Percentiles rank a stretch among this genome's conserved stretches.
These are phyloP conservation scores for Gentiana straminea DNA, from an alignment of 257 asterid genomes.

Conservation along the genomic window DNA sequence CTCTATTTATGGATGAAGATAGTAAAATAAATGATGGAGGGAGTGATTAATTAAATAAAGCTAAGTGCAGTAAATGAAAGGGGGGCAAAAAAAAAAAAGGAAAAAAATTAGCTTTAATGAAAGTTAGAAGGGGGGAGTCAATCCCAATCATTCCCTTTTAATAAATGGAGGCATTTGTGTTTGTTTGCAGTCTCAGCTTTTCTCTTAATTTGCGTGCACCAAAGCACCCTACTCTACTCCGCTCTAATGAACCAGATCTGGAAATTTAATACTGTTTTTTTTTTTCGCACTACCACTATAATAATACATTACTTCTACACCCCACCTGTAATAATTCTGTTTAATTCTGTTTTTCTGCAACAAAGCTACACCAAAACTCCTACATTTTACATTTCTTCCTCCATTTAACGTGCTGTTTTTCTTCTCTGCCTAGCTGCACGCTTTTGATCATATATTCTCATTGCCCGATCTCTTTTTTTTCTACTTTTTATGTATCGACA, in stretches of 20 bases:
- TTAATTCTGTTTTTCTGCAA: neutral
- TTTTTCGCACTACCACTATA: neutral
- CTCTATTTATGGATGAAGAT: too few relatives aligned
- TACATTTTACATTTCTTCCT: neutral
- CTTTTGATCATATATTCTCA: slow-evolving; percentile 12
- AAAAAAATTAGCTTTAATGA: neutral
- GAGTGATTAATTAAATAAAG: too few relatives aligned
- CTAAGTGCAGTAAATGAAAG: too few relatives aligned
- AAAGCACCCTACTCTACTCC: neutral
- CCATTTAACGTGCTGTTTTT: neutral
- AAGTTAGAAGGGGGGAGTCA: neutral
- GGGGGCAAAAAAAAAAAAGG: too few relatives aligned
- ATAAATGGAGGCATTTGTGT: neutral
- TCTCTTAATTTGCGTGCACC: slow-evolving; percentile 2
- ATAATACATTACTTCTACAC: neutral
- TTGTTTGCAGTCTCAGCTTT: neutral
- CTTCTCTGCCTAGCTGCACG: slow-evolving; percentile 7
- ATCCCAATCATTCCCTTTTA: slow-evolving; percentile 8
- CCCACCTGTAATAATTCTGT: neutral
- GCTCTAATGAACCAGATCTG: neutral
- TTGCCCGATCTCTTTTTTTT: slow-evolving; percentile 5
- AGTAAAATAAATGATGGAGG: too few relatives aligned
- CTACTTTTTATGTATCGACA: neutral
- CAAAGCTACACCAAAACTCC: neutral
- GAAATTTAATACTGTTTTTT: neutral